Evolutionary conservation across 192 early-diverging fungal genomes (phyloP), one percentile per base, ranked within the genome.

Genomic region (Coemansia reversa): DNA sequence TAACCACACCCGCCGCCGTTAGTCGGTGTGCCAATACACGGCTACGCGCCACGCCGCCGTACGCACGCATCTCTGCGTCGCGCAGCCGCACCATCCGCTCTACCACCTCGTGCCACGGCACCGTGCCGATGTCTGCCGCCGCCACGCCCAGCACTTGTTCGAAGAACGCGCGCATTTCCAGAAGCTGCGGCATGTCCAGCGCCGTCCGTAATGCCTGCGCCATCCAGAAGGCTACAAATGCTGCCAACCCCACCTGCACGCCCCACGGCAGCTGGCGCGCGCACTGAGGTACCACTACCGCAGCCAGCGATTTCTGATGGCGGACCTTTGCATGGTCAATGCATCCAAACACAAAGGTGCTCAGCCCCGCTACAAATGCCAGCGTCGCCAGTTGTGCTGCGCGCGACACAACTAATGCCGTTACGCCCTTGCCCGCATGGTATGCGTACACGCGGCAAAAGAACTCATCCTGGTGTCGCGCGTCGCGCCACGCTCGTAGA

Each of bases 321-420:
- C 86, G 83, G n/a, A 97, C 82, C 50, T 85, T 82, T 12, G 90
- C 84, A 70, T 96, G 92, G 75, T 98, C 90, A 29, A 99, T 85
- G 80, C 98, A 98, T 19, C 89, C 87, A 61, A 92, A 76, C 18
- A 97, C 79, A 79, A 98, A 99, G 0, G 89, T 92, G 23, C 93
- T 88, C 67, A 99, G 94, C 51, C 68, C 71, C 22, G 98, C 87
- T 22, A 96, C 90, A 80, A 98, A 97, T 6, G 86, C 91, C 51
- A 94, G 82, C 16, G 88, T 92, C 86, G 94, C 62, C 54, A 98
- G 79, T 64, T 95, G 93, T 39, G 93, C 72, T 7, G 89, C 62
- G 30, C 91, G 78, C 22, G 86, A 80, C 16, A 99, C 72, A 19
- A 98, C 66, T 18, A 98, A 93, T 39, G 87, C 90, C 60, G 86